Percentiles rank a stretch among this genome's conserved stretches.
Conservation (phyloP, 345 rosid species). For the Cardamine occulta region DNA sequence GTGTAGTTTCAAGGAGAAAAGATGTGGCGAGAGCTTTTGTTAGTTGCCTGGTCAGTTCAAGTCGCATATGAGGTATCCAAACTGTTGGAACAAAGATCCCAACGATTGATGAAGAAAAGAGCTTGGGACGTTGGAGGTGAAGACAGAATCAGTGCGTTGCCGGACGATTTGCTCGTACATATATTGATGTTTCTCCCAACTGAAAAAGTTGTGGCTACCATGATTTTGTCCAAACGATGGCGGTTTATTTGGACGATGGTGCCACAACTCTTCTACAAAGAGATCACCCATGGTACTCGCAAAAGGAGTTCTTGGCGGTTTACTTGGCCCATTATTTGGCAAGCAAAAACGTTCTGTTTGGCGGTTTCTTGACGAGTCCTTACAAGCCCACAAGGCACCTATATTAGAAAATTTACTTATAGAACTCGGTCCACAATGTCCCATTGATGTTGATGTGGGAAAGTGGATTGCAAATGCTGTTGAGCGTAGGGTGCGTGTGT, state of each 20-base stretch:
- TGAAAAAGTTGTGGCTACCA: not conserved
- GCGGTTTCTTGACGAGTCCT: not conserved
- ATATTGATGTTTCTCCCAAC: not conserved
- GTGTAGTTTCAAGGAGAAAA: too few relatives aligned
- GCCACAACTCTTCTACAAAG: not conserved
- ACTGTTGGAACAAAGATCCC: too few relatives aligned
- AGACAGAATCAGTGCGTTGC: not conserved
- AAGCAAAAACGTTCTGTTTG: not conserved
- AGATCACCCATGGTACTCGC: not conserved
- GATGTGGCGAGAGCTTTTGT: too few relatives aligned
- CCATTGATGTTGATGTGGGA: not conserved
- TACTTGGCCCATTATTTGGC: too few relatives aligned
- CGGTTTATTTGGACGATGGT: not conserved
- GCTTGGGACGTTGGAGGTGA: not conserved
- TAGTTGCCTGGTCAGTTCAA: too few relatives aligned
- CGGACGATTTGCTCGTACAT: not conserved
- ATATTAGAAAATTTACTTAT: not conserved
- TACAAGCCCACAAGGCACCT: not conserved
- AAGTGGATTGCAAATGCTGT: not conserved
- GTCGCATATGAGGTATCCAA: too few relatives aligned
- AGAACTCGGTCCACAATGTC: not conserved
- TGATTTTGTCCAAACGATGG: not conserved
- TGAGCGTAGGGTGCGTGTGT: too few relatives aligned
- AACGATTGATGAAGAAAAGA: too few relatives aligned
- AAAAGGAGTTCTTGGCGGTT: not conserved